Conservation (phyloP, 83 land plant species). For the Picea abies region DNA sequence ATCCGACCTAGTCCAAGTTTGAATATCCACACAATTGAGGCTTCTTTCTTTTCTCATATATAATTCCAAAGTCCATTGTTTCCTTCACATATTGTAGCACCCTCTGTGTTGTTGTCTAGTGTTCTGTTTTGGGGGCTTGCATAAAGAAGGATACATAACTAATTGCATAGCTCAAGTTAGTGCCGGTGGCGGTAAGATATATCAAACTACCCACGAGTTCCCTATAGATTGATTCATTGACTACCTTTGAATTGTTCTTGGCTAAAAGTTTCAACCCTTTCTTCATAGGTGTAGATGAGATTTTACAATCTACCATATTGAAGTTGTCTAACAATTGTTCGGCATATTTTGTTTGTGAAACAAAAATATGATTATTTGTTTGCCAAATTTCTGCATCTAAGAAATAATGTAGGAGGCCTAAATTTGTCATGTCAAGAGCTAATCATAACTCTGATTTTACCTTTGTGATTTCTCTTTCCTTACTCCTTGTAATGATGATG, state of each 20-base stretch:
- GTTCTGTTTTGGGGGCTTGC: not conserved
- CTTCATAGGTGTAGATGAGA: slow-evolving; percentile 5
- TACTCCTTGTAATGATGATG: not conserved
- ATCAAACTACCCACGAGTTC: not conserved
- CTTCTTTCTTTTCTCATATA: slow-evolving; percentile 1
- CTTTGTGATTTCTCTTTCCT: not conserved
- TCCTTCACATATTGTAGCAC: not conserved
- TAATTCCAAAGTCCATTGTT: slow-evolving; percentile 1
- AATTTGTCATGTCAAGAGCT: not conserved
- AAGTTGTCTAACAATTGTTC: not conserved
- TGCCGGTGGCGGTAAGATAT: not conserved
- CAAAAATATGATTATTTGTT: not conserved
- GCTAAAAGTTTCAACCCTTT: not conserved
- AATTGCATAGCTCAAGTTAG: not conserved
- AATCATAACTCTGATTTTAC: not conserved
- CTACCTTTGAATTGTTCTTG: not conserved
- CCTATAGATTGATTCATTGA: too few species aligned
- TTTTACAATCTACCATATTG: not conserved
- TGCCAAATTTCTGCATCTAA: not conserved
- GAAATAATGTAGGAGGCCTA: not conserved
- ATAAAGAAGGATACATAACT: not conserved
- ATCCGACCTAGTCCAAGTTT: not conserved
- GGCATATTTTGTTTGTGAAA: slow-evolving; percentile 7
- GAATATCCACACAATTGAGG: slow-evolving; percentile 9
- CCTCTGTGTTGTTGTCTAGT: not conserved